A percentile compares a stretch with the other conserved stretches of the same genome.
phyloP scores from a whole-genome alignment of 768 basidiomycete species.

The Amanita phalloides region DNA sequence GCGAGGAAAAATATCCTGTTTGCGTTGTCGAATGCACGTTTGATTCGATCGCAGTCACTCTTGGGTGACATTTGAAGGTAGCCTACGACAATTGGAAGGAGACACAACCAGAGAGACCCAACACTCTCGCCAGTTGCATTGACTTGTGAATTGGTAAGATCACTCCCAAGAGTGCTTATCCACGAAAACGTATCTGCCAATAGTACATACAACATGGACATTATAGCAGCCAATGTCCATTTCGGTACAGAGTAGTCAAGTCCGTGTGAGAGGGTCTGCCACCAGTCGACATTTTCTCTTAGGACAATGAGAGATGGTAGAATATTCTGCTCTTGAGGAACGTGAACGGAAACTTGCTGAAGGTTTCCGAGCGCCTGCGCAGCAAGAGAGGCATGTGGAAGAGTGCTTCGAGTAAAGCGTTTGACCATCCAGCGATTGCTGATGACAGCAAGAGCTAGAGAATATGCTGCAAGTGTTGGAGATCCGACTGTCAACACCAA shows the following conservation, averaged over 20 bases:
- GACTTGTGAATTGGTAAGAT: constrained; percentile 5
- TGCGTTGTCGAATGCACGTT: too few species aligned
- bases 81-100: too few species aligned
- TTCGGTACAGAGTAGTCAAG: constrained; percentile 24
- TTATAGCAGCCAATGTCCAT: constrained; percentile 26
- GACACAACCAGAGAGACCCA: constrained; percentile 18
- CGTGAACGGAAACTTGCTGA: constrained; percentile 29
- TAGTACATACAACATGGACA: constrained; percentile 33
- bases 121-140: constrained; percentile 25
- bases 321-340: constrained; percentile 15
- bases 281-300: constrained; percentile 31
- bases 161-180: constrained; percentile 10
- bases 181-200: constrained; percentile 30
- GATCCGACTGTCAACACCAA: constrained; percentile 33
- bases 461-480: constrained; percentile 33
- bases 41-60: too few species aligned
- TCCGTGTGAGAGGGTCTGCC: constrained; percentile 20
- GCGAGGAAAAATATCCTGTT: too few species aligned
- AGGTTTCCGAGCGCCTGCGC: constrained; percentile 25
- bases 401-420: constrained; percentile 17
- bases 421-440: constrained; percentile 30
- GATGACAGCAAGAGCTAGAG: constrained; percentile 29
- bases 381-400: constrained; percentile 21
- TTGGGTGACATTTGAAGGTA: too few species aligned
- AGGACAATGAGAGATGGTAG: constrained; percentile 32